Base-by-base conservation (phyloP, 495 filamentous ascomycete genomes). In the Apodospora peruviana region DNA sequence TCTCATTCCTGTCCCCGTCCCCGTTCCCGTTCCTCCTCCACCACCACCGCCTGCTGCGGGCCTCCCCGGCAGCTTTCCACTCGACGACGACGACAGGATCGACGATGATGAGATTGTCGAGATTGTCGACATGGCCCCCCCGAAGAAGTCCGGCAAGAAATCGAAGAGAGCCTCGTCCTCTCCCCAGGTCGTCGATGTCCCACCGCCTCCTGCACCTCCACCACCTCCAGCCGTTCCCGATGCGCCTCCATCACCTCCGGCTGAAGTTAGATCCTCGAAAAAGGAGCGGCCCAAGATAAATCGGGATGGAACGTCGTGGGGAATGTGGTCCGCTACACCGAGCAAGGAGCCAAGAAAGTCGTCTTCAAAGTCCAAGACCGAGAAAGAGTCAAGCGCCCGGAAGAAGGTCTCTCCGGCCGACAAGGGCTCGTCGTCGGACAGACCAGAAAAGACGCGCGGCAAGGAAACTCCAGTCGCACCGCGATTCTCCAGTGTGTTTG, bases 31-130 rank as follows among this genome's bases (percentile, higher is more conserved):
- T 19, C 40, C 58, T 3, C 46, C 56, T 1, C 45, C 59, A 9
- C 58, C 62, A 5, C 55, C 42, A 16, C 43, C 53, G 2, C 48
- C 52, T 17, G 47, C 52, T 24, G 24, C 44, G 11, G 77, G 32
- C 72, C 83, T 58, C n/a, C 77, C 76, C 40, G 75, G 75, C 40
- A 68, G 66, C 17, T 79, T 76, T 52, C 77, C 76, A 2, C 19
- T 53, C 21, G 71, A 70, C 43, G 71, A 70, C 43, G 58, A 65
- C 20, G 72, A 68, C 40, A 27, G 20, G 10, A 16, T 24, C 21
- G 55, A 52, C 25, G 55, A 67, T 27, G 69, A 77, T 37, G 69
- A 77, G 53, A 71, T 74, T 29, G 53, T 72, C 22, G 67, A 74
- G 4, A 64, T 73, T 23, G 50, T 75, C 50, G 75, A 76, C 34